phyloP scores from a whole-genome alignment of 257 asterid genomes.

The Fraxinus quadrangulata region DNA sequence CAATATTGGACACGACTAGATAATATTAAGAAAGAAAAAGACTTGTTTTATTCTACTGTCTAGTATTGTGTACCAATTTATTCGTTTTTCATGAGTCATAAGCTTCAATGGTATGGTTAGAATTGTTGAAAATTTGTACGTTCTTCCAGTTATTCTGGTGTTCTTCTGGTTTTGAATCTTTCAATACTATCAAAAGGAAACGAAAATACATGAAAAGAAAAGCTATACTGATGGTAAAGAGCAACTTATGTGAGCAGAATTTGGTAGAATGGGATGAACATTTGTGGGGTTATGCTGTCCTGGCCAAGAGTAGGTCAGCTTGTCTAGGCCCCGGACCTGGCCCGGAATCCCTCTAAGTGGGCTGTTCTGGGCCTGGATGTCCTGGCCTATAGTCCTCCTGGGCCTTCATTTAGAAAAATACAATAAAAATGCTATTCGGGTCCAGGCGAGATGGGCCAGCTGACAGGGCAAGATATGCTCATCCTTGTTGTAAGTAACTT shows the following conservation, averaged over 20 bases:
- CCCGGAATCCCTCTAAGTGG: too few relatives aligned
- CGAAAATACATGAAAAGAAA: slow-evolving; percentile 21
- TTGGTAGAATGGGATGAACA: slow-evolving; percentile 71
- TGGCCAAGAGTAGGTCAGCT: neutral
- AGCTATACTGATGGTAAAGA: slow-evolving; percentile 29
- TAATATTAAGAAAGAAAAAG: neutral
- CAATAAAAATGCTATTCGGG: too few relatives aligned
- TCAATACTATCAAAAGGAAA: too few relatives aligned
- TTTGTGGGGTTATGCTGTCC: slow-evolving; percentile 29
- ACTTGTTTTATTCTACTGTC: neutral
- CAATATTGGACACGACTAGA: neutral
- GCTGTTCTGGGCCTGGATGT: too few relatives aligned
- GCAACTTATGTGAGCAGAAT: slow-evolving; percentile 43
- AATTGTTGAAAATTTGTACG: neutral
- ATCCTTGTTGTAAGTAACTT: too few relatives aligned
- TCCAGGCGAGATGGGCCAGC: too few relatives aligned
- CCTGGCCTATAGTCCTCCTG: too few relatives aligned
- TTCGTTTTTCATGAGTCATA: neutral
- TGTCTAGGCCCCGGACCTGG: neutral
- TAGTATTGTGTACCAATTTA: too few relatives aligned
- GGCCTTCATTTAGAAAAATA: neutral
- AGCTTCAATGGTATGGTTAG: neutral
- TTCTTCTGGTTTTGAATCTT: too few relatives aligned
- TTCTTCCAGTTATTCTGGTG: too few relatives aligned
- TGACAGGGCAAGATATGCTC: too few relatives aligned